Evolutionary conservation across 345 rosid species (phyloP).

Genomic region (Populus pruinosa): DNA sequence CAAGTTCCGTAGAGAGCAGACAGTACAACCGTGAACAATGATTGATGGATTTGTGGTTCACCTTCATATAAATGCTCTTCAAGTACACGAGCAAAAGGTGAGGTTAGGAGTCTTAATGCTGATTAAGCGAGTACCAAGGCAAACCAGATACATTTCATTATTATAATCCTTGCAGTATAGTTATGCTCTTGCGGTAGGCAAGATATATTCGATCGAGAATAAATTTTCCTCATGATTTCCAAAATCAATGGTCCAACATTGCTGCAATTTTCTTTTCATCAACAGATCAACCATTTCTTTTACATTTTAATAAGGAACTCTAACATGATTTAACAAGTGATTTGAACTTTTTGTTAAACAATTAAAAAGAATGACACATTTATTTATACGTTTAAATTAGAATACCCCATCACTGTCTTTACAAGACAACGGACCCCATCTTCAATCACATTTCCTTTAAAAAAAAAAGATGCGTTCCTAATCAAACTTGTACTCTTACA

Average conservation of each 20-base stretch:
- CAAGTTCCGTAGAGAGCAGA: background rate
- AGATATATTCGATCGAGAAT: background rate
- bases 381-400: background rate
- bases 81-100: background rate
- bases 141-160: background rate
- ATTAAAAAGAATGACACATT: background rate
- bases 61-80: background rate
- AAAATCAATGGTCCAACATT: background rate
- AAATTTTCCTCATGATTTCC: background rate
- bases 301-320: background rate
- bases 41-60: background rate
- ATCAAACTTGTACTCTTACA: constrained; percentile 3
- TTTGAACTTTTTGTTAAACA: background rate
- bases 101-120: background rate
- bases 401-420: background rate
- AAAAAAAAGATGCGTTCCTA: background rate
- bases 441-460: background rate
- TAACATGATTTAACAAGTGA: background rate
- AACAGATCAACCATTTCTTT: background rate
- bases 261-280: background rate
- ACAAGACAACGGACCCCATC: background rate
- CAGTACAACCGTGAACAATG: background rate
- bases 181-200: background rate
- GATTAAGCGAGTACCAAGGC: background rate
- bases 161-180: background rate